Conservation (phyloP, 2,329 filamentous ascomycete species). For the Whalleya microplaca region DNA sequence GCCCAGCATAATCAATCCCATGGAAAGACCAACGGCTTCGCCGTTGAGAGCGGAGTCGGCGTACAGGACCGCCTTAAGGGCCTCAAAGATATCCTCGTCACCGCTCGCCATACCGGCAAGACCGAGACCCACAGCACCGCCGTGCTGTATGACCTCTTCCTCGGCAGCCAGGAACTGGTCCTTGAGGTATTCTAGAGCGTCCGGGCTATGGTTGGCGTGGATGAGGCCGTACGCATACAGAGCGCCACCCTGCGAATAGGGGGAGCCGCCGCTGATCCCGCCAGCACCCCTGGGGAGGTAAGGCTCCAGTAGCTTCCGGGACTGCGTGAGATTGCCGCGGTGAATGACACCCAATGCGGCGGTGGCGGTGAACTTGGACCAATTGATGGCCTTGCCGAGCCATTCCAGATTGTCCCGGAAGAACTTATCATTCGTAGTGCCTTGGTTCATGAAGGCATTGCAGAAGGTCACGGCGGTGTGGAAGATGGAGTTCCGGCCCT, state of each 20-base stretch:
- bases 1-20: constrained; percentile 98
- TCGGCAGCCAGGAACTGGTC: constrained; percentile 74
- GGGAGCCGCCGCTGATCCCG: constrained; percentile 77
- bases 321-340: constrained; percentile 90
- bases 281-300: constrained; percentile 78
- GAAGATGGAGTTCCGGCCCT: constrained; percentile 97
- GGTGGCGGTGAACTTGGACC: constrained; percentile 98
- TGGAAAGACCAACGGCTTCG: constrained; percentile 91
- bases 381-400: constrained; percentile 98
- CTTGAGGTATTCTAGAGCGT: constrained; percentile 80
- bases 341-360: constrained; percentile 96
- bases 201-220: constrained; percentile 94
- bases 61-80: constrained; percentile 85
- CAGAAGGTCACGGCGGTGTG: constrained; percentile 97
- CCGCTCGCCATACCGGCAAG: constrained; percentile 98
- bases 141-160: constrained; percentile 95
- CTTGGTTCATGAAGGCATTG: constrained; percentile 99
- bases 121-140: constrained; percentile 90
- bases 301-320: constrained; percentile 88
- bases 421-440: constrained; percentile 97
- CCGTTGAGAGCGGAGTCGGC: constrained; percentile 95
- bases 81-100: constrained; percentile 86
- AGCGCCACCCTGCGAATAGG: constrained; percentile 95
- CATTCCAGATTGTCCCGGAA: constrained; percentile 98
- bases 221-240: constrained; percentile 95